Conservation (phyloP, 495 filamentous ascomycete genomes). For the Platismatia glauca region DNA sequence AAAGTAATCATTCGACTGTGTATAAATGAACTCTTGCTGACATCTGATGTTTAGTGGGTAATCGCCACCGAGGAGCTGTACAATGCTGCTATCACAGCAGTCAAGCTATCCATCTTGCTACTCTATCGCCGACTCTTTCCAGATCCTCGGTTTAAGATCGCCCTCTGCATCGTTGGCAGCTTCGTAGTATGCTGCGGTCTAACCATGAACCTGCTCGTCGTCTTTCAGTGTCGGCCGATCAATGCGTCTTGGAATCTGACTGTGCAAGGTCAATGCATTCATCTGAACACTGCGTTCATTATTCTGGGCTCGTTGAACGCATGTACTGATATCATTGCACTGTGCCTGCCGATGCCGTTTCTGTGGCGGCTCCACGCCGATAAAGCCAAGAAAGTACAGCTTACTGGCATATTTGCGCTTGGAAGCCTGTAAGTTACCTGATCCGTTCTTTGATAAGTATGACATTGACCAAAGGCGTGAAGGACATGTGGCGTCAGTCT, state of each 20-base stretch:
- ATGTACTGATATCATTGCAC: slow-evolving; percentile 14
- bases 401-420: slow-evolving; percentile 15
- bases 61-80: slow-evolving; percentile 30
- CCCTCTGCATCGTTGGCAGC: slow-evolving; percentile 23
- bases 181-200: slow-evolving; percentile 28
- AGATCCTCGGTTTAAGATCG: slow-evolving; percentile 18
- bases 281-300: slow-evolving; percentile 11
- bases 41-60: slow-evolving; percentile 9
- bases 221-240: slow-evolving; percentile 35
- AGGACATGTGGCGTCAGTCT: slow-evolving; percentile 12
- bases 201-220: slow-evolving; percentile 29
- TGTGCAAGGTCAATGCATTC: slow-evolving; percentile 11
- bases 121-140: slow-evolving; percentile 35
- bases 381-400: slow-evolving; percentile 6
- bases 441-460: not conserved
- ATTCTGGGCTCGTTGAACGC: slow-evolving; percentile 17
- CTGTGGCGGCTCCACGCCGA: slow-evolving; percentile 18
- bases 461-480: not conserved
- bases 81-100: slow-evolving; percentile 28
- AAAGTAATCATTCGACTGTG: slow-evolving; percentile 11
- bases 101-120: slow-evolving; percentile 36
- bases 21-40: not conserved
- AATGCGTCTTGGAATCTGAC: slow-evolving; percentile 11
- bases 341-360: slow-evolving; percentile 16
- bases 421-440: slow-evolving; percentile 17